Evolutionary conservation across 257 asterid genomes (phyloP).

Genomic region (Solanum rostratum): DNA sequence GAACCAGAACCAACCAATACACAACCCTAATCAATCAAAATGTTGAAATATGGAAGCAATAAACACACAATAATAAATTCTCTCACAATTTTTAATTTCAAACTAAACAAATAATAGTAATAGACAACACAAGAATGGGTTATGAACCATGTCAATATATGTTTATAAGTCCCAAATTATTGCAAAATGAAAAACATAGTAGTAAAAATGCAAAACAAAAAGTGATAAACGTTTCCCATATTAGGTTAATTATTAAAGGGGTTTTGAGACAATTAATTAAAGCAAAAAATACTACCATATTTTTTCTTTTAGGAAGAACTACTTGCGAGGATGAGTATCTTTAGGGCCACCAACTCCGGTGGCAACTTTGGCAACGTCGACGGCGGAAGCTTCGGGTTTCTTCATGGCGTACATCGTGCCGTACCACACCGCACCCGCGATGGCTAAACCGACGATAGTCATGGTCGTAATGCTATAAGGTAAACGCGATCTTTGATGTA

Average conservation of each 20-base stretch:
- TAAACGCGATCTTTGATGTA: constrained; percentile 50
- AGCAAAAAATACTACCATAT: neutral
- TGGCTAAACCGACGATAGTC: constrained; percentile 31
- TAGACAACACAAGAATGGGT: too few species aligned
- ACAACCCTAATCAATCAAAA: too few species aligned
- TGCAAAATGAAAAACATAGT: neutral
- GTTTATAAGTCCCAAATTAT: too few species aligned
- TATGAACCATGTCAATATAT: too few species aligned
- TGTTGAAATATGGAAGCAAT: too few species aligned
- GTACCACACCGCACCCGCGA: constrained; percentile 48
- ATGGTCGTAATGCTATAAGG: constrained; percentile 37
- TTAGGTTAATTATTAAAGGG: neutral
- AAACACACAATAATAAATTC: too few species aligned
- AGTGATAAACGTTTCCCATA: neutral
- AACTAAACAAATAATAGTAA: too few species aligned
- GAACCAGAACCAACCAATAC: too few species aligned
- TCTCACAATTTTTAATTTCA: too few species aligned
- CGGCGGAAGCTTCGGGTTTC: constrained; percentile 57
- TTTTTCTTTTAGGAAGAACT: neutral
- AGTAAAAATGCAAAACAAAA: neutral
- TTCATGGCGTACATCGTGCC: constrained; percentile 50
- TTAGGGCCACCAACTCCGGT: constrained; percentile 34
- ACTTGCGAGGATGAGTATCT: constrained; percentile 55
- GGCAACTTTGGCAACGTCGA: constrained; percentile 45
- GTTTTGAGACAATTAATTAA: neutral